Evolutionary conservation across 1,284 basidiomycete genomes (phyloP), one percentile per base, ranked within the genome.

Genomic region (Mycosarcoma maydis): DNA sequence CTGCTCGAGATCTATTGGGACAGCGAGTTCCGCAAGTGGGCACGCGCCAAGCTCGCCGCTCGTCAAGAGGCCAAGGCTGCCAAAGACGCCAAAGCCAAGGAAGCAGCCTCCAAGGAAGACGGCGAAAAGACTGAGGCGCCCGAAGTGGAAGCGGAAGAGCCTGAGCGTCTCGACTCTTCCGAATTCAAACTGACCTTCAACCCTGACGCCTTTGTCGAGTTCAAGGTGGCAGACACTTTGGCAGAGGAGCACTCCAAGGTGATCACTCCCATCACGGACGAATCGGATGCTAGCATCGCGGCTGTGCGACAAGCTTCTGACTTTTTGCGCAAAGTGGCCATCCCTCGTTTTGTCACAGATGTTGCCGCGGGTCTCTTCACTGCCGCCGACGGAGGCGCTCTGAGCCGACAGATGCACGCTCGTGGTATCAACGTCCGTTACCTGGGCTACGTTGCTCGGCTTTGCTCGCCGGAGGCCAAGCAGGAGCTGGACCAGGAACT

Each of bases 351-450:
- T 20, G 83, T 86, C 43, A 75, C 84, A 50, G 86, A 87, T 44
- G 81, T 85, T 33, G 83, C 86, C 27, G 83, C 84, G 14, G 84
- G 82, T 24, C 81, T 83, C 46, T 81, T 83, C 26, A 80, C 82
- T 9, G 82, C 84, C 30, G 79, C 85, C 53, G 86, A 87, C 67
- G 86, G 86, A 33, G 69, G 77, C 34, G 81, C 84, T 27, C 82
- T 87, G 48, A 83, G 84, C 41, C 82, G 83, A 68, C 79, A 84
- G 58, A 78, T 87, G 69, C 86, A 87, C 77, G 75, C 80, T 24
- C 82, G 85, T 39, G 86, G 86, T 76, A 85, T 87, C 83, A 87
- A 87, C 82, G 84, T 87, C 73, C 84, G 86, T n/a, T 87, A 87
- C 81, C 83, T 87, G 32, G 86, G 86, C 46, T 74, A 82, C 33